Evolutionary conservation across 768 basidiomycete genomes (phyloP).

Genomic region (Mycena albidolilacea): DNA sequence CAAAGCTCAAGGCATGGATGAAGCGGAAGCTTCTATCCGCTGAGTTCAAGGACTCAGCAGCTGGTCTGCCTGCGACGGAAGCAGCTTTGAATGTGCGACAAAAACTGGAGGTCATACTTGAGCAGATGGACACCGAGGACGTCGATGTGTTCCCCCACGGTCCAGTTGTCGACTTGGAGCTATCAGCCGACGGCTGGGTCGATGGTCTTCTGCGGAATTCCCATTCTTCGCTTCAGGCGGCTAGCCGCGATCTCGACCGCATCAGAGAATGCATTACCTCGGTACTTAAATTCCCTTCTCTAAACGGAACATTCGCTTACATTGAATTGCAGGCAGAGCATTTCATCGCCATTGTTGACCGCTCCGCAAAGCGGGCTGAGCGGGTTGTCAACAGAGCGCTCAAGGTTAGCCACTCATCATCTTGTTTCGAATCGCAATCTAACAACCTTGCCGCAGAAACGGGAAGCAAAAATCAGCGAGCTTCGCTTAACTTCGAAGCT

Average conservation of each 20-base stretch:
- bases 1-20: constrained; percentile 75
- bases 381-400: constrained; percentile 69
- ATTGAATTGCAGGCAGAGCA: constrained; percentile 64
- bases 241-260: constrained; percentile 68
- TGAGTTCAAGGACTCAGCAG: neutral
- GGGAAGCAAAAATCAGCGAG: constrained; percentile 61
- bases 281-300: constrained; percentile 54
- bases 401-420: constrained; percentile 56
- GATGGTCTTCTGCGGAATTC: constrained; percentile 59
- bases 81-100: constrained; percentile 36
- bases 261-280: constrained; percentile 69
- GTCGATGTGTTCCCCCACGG: neutral
- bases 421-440: neutral
- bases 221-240: constrained; percentile 65
- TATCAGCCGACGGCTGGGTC: constrained; percentile 53
- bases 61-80: neutral
- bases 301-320: neutral
- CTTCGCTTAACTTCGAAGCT: constrained; percentile 51
- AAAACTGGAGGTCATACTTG: constrained; percentile 51
- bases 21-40: constrained; percentile 66
- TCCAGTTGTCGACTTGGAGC: constrained; percentile 37
- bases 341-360: constrained; percentile 66
- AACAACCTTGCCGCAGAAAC: constrained; percentile 56
- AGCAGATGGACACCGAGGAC: constrained; percentile 11
- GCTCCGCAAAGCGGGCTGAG: constrained; percentile 71